A percentile compares a stretch with the other conserved stretches of the same genome.
phyloP scores from a whole-genome alignment of 2,329 filamentous ascomycete species.

The Cryphonectria japonica region DNA sequence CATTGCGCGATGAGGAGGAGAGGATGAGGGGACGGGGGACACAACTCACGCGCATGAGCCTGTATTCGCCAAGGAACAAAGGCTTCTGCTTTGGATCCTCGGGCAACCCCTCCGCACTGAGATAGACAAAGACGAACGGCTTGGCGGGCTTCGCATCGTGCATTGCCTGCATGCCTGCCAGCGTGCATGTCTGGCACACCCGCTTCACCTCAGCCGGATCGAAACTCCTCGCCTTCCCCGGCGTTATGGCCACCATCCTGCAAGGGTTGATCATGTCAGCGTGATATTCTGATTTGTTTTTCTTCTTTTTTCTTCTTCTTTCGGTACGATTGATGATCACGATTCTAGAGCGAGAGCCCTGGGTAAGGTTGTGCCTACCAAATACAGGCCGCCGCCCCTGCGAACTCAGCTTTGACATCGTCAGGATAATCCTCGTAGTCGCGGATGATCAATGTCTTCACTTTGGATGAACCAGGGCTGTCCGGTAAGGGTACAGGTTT shows the following conservation, averaged over 20 bases:
- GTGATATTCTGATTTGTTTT: no score
- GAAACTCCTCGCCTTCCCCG: constrained; percentile 29
- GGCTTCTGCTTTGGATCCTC: constrained; percentile 11
- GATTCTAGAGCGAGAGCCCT: no score
- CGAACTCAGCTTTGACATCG: constrained; percentile 43
- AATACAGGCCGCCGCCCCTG: constrained; percentile 48
- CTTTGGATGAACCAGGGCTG: constrained; percentile 11
- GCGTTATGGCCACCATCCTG: constrained; percentile 38
- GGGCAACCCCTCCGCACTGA: constrained; percentile 15
- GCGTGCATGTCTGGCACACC: constrained; percentile 34
- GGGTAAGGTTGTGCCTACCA: constrained; percentile 38
- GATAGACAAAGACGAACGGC: constrained; percentile 39
- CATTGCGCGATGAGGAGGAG: no score
- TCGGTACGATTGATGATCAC: no score
- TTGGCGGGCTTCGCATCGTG: constrained; percentile 30
- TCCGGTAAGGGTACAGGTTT: constrained; percentile 36
- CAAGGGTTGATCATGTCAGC: neutral
- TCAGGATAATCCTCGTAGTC: constrained; percentile 48
- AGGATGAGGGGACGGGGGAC: no score
- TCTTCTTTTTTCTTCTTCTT: no score
- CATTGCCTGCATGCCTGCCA: constrained; percentile 36
- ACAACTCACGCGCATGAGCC: constrained; percentile 21
- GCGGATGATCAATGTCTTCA: constrained; percentile 44
- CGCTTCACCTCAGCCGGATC: constrained; percentile 33
- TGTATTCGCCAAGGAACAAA: constrained; percentile 1